Conservation (phyloP, 2,329 filamentous ascomycete genomes). For the Herpotrichia juniperi region DNA sequence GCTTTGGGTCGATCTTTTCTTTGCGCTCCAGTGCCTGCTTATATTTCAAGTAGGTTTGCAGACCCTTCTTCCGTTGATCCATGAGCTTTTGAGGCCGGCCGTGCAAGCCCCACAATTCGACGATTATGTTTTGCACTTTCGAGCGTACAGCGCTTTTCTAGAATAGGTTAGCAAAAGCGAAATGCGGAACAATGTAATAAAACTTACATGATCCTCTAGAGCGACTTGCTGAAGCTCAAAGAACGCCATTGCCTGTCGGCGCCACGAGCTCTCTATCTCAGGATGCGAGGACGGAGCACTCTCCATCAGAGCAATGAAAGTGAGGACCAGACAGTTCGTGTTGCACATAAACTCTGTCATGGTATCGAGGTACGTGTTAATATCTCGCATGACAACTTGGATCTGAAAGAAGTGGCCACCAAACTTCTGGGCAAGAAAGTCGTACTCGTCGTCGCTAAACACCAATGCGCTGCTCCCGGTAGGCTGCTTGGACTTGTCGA, state of each 20-base stretch:
- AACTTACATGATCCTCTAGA: constrained; percentile 80
- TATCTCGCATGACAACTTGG: constrained; percentile 89
- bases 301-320: constrained; percentile 82
- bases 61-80: constrained; percentile 92
- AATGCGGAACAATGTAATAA: constrained; percentile 6
- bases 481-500: constrained; percentile 79
- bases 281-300: constrained; percentile 66
- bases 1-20: constrained; percentile 86
- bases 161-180: constrained; percentile 18
- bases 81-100: constrained; percentile 83
- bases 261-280: constrained; percentile 93
- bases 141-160: constrained; percentile 72
- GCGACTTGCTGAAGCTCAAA: constrained; percentile 83
- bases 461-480: constrained; percentile 64
- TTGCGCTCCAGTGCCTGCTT: constrained; percentile 78
- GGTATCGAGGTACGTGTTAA: constrained; percentile 90
- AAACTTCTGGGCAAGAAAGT: constrained; percentile 82
- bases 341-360: constrained; percentile 79
- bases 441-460: constrained; percentile 82
- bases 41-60: constrained; percentile 84
- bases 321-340: constrained; percentile 79
- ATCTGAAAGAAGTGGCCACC: constrained; percentile 90
- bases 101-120: constrained; percentile 78
- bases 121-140: constrained; percentile 84
- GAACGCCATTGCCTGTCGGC: constrained; percentile 85